Evolutionary conservation across 164 flowering plant species (phyloP), one percentile per base, ranked within the genome.

Genomic region (Magnolia kwangsiensis): DNA sequence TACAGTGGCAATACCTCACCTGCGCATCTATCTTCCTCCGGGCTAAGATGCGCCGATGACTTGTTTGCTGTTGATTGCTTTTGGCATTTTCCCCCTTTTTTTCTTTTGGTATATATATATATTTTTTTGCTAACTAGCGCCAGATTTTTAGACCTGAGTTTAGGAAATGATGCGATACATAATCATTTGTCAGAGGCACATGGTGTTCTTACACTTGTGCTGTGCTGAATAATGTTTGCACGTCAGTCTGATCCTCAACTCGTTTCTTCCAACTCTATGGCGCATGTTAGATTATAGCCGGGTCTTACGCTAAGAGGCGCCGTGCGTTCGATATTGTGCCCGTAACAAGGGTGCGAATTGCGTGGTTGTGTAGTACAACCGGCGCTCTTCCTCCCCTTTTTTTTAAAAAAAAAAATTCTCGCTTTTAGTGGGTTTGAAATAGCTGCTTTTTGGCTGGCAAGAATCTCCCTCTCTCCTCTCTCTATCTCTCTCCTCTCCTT

Each of bases 171-270:
- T 69, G 80, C 31, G 51, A 73, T 4, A 68, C 1, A 55, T 50
- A 9, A 13, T 50, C 45, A 63, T 8, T 55, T 23, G 71, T 69
- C 80, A 74, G 77, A 78, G 71, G 70, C 71, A 49, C 58, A 9
- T 50, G n/a, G 27, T 27, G 45, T 37, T 37, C 45, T 37, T 37
- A 37, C 45, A 37, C 45, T 58, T 19, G 37, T 68, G 82, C 84
- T 72, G 67, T 76, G 80, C 76, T 82, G 78, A 75, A 78, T 76
- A 27, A 69, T 55, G 58, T 83, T 82, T 77, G 85, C 84, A 81
- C 80, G 85, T 81, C 85, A 85, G 84, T 83, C 85, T 85, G 85
- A 82, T 82, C 80, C 85, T 82, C 24, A 55, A 31, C 19, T 16
- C 21, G 8, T 29, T 37, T 5, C 7, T 0, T 76, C 58, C 8